phyloP scores from a whole-genome alignment of 768 basidiomycete species.

The Suillus paluster region DNA sequence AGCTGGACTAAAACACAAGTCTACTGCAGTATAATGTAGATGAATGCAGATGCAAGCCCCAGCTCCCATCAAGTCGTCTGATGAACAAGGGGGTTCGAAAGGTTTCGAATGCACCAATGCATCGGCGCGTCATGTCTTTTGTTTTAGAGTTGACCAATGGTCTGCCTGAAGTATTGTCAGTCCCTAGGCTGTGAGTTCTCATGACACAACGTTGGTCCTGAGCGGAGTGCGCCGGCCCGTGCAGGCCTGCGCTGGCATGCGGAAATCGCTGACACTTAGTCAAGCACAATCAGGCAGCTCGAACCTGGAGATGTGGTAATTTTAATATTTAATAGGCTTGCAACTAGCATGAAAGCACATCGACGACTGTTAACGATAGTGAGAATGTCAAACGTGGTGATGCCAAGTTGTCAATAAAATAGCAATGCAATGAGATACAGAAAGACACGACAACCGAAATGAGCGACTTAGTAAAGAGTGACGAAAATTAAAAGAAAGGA shows the following conservation, averaged over 20 bases:
- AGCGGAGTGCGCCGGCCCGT: not conserved
- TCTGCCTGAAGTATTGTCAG: not conserved
- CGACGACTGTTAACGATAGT: not conserved
- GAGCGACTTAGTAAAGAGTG: not conserved
- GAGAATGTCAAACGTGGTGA: not conserved
- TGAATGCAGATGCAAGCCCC: too few relatives aligned
- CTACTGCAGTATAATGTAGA: too few relatives aligned
- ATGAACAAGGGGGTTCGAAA: not conserved
- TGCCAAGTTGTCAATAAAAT: not conserved
- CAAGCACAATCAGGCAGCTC: not conserved
- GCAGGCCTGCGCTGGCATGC: too few relatives aligned
- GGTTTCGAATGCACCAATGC: not conserved
- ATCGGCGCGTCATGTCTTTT: not conserved
- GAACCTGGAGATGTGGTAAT: not conserved
- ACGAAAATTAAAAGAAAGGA: constrained; percentile 4
- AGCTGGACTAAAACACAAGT: too few relatives aligned
- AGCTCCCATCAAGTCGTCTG: not conserved
- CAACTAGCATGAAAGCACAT: not conserved
- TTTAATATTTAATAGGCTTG: not conserved
- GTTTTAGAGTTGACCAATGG: not conserved
- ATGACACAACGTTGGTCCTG: not conserved
- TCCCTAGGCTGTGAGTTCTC: not conserved
- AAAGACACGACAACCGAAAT: not conserved
- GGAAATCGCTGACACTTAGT: not conserved
- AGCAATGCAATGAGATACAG: not conserved